Conservation (phyloP, 2,329 filamentous ascomycete genomes). For the Seiridium cupressi region DNA sequence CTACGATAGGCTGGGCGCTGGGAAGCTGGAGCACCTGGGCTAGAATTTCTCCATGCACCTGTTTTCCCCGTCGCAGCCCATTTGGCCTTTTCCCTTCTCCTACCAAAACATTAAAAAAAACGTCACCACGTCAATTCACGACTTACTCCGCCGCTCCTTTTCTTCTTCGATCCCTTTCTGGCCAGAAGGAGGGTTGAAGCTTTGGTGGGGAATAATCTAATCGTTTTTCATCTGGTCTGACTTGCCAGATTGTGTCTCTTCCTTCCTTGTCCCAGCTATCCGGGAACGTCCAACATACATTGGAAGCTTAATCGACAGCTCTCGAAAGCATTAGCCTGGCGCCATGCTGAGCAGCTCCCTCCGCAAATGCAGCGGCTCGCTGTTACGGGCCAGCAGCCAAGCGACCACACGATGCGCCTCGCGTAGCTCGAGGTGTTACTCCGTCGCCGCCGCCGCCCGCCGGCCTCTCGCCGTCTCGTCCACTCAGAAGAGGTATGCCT, state of each 20-base stretch:
- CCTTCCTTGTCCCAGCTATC: background rate
- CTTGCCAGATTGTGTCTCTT: background rate
- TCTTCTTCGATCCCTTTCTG: slow-evolving; percentile 23
- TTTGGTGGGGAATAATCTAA: slow-evolving; percentile 23
- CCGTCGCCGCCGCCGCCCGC: slow-evolving; percentile 45
- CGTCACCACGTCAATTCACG: slow-evolving; percentile 22
- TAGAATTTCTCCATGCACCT: slow-evolving; percentile 4
- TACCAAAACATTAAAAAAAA: slow-evolving; percentile 6
- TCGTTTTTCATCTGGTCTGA: slow-evolving; percentile 11
- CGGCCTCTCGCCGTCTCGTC: slow-evolving; percentile 46
- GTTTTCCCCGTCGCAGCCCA: slow-evolving; percentile 7
- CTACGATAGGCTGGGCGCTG: no score
- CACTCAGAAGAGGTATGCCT: slow-evolving; percentile 53
- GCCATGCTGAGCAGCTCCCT: slow-evolving; percentile 73
- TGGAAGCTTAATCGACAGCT: slow-evolving; percentile 5
- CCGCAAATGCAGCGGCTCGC: slow-evolving; percentile 62
- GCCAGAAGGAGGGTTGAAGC: slow-evolving; percentile 19
- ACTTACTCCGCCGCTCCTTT: slow-evolving; percentile 50
- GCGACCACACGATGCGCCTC: slow-evolving; percentile 33
- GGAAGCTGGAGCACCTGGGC: background rate
- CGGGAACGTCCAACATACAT: no score
- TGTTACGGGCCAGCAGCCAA: slow-evolving; percentile 54
- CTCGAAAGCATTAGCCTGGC: slow-evolving; percentile 35
- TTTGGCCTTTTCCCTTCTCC: slow-evolving; percentile 12
- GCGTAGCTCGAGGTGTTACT: slow-evolving; percentile 36